phyloP scores from a whole-genome alignment of 257 asterid genomes.

The Solanum neorickii region DNA sequence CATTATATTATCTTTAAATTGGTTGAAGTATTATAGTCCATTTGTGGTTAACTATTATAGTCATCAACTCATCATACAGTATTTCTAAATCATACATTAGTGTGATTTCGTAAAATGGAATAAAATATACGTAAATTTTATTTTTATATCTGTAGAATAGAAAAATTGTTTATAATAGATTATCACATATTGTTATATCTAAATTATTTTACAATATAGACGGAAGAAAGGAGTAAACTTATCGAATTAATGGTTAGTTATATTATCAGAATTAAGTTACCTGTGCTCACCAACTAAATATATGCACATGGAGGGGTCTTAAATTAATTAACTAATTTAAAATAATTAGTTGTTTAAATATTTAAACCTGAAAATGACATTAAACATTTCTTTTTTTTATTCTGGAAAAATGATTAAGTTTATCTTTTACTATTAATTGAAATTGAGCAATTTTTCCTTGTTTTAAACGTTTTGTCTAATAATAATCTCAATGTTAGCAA shows the following conservation, averaged over 20 bases:
- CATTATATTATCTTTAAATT: not conserved
- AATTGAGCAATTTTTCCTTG: too few relatives aligned
- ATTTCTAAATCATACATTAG: too few relatives aligned
- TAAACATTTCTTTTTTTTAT: not conserved
- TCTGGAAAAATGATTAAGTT: too few relatives aligned
- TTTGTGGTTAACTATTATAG: not conserved
- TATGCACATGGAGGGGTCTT: not conserved
- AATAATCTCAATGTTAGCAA: too few relatives aligned
- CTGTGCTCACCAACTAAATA: not conserved
- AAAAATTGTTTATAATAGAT: too few relatives aligned
- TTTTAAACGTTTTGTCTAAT: too few relatives aligned
- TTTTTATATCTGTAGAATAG: too few relatives aligned
- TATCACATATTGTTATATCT: too few relatives aligned
- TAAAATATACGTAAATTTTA: too few relatives aligned
- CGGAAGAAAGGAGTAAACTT: too few relatives aligned
- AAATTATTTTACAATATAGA: not conserved
- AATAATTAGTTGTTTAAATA: not conserved
- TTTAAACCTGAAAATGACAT: not conserved
- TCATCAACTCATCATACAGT: not conserved
- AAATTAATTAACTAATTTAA: not conserved
- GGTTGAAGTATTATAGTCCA: not conserved
- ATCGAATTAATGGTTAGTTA: not conserved
- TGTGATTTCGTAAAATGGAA: too few relatives aligned
- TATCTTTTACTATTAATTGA: too few relatives aligned
- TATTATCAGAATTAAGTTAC: not conserved